Evolutionary conservation across 2,329 filamentous ascomycete species (phyloP), one percentile per base, ranked within the genome.

Genomic region (Myotisia sp.): DNA sequence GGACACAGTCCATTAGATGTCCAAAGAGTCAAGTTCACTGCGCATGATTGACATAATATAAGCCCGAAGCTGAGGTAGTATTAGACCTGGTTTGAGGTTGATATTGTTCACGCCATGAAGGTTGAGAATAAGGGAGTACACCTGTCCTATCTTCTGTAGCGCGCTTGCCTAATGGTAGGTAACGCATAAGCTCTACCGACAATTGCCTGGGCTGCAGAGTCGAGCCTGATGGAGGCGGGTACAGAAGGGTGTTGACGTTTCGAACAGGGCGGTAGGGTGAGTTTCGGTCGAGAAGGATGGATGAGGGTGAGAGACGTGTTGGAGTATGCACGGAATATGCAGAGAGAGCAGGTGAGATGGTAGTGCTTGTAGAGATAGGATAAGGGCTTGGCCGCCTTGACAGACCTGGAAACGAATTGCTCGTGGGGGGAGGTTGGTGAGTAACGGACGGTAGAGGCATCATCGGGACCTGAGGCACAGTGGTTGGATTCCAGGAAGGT

Each of bases 181-280:
- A 82, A 53, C 87, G 79, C 77, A 92, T 85, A 59, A 85, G 71
- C 40, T 74, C 68, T 34, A 79, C 74, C 30, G 69, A 60, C 35
- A 64, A 63, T 59, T 54, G 71, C 49, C 81, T 63, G 51, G 84
- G 79, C 46, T 80, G 71, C 42, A 87, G 78, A 42, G 92, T 70
- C 5, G 83, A 83, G 6, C 75, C 69, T 16, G 82, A 80, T 0
- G 85, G 81, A 5, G 85, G 83, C 20, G 86, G 86, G 38, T 90
- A 84, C 19, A 94, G 67, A n/a, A 95, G 70, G 1, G 84, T 92
- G 46, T 90, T 85, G 39, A 94, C 83, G 40, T 83, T 73, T 34
- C 86, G 79, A 24, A 94, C 79, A 1, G 87, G 87, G 43, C 84
- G 81, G 58, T 95, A 95, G 3, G 90, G 90, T 36, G 87, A 95